Conservation (phyloP, 1,284 basidiomycete genomes). For the Ceratobasidium sp. region DNA sequence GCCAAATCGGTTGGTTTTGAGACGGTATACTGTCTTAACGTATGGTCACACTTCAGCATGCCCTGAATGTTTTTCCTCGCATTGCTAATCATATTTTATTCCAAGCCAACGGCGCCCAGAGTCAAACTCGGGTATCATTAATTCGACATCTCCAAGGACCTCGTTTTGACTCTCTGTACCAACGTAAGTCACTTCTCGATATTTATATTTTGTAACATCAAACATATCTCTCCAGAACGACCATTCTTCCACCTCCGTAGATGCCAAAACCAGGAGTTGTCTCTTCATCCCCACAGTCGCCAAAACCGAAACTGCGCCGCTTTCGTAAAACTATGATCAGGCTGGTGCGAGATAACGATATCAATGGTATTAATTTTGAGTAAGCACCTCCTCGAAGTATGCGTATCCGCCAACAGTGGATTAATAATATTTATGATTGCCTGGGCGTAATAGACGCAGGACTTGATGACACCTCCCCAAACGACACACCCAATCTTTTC, state of each 20-base stretch:
- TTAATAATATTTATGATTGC: slow-evolving; percentile 67
- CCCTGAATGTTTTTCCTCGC: neutral
- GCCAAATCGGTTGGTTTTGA: neutral
- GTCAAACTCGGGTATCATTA: slow-evolving; percentile 29
- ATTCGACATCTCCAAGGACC: slow-evolving; percentile 41
- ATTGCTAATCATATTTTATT: no score
- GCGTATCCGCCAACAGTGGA: no score
- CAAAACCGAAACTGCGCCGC: slow-evolving; percentile 54
- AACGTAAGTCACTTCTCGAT: slow-evolving; percentile 38
- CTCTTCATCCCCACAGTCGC: slow-evolving; percentile 62
- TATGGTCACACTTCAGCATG: slow-evolving; percentile 41
- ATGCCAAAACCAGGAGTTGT: slow-evolving; percentile 40
- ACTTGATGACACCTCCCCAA: slow-evolving; percentile 57
- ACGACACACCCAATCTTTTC: slow-evolving; percentile 62
- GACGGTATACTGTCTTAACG: slow-evolving; percentile 35
- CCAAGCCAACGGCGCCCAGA: slow-evolving; percentile 20
- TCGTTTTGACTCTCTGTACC: slow-evolving; percentile 43
- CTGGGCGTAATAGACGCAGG: slow-evolving; percentile 59
- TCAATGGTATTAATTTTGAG: slow-evolving; percentile 64
- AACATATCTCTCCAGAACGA: slow-evolving; percentile 33
- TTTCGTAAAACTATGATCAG: slow-evolving; percentile 60
- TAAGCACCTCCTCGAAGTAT: slow-evolving; percentile 32
- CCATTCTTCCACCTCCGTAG: slow-evolving; percentile 41
- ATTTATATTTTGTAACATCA: neutral
- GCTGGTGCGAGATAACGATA: slow-evolving; percentile 59